A percentile compares a stretch with the other conserved stretches of the same genome.
These are phyloP conservation scores for Galerina marginata DNA, from an alignment of 768 basidiomycete species.

Conservation along the genomic window DNA sequence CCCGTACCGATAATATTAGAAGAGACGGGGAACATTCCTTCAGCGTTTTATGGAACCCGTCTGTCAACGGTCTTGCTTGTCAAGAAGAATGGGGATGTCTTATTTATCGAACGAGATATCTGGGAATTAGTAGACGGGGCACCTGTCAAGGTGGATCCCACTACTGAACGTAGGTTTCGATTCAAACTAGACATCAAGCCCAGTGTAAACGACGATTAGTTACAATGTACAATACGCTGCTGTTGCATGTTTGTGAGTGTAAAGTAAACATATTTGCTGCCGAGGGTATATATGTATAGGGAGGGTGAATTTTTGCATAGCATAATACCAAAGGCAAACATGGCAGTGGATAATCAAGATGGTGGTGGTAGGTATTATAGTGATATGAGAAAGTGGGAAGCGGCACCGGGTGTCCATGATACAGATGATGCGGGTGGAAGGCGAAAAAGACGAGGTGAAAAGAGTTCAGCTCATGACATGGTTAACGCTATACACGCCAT, in stretches of 20 bases:
- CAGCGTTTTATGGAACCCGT: conserved; percentile 66
- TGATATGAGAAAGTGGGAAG: background rate
- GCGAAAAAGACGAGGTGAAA: conserved; percentile 13
- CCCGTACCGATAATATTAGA: conserved; percentile 50
- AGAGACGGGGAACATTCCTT: conserved; percentile 20
- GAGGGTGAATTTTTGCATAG: conserved; percentile 1
- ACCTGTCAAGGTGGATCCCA: conserved; percentile 42
- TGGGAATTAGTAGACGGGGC: conserved; percentile 56
- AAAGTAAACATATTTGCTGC: conserved; percentile 7
- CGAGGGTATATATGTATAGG: conserved; percentile 12
- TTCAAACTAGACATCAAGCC: conserved; percentile 44
- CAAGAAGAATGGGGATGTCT: conserved; percentile 57
- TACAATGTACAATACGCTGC: conserved; percentile 20
- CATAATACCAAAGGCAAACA: conserved; percentile 7
- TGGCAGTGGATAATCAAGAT: conserved; percentile 17
- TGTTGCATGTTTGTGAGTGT: background rate
- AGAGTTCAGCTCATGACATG: conserved; percentile 57
- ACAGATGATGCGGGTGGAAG: conserved; percentile 7
- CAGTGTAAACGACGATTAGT: conserved; percentile 16
- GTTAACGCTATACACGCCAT: conserved; percentile 53
- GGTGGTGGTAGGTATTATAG: conserved; percentile 5
- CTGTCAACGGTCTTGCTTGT: conserved; percentile 76
- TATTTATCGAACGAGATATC: conserved; percentile 76
- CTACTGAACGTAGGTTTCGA: conserved; percentile 55
- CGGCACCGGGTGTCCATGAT: conserved; percentile 14